Percentiles rank a stretch among this genome's conserved stretches.
Evolutionary conservation across 2,329 filamentous ascomycete genomes (phyloP).

Genomic region (Amylocarpus encephaloides): DNA sequence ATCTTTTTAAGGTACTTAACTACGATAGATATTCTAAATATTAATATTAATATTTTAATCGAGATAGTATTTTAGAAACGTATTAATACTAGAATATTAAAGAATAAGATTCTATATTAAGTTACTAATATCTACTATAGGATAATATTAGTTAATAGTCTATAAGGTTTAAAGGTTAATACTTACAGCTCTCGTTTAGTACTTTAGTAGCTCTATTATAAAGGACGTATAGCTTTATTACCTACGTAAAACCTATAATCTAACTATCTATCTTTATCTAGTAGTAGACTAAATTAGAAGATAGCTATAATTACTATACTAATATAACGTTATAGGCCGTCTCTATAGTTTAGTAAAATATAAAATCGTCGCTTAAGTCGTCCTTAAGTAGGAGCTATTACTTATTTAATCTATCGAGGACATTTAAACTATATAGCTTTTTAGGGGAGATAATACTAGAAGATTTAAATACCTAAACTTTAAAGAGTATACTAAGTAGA

Average conservation of each 20-base stretch:
- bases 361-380: conserved; percentile 7
- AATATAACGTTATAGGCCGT: conserved; percentile 26
- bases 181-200: conserved; percentile 14
- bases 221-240: too few species aligned
- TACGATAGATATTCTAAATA: conserved; percentile 16
- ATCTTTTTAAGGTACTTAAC: conserved; percentile 17
- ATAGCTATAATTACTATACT: conserved; percentile 23
- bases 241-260: too few species aligned
- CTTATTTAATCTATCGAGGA: too few species aligned
- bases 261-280: conserved; percentile 20
- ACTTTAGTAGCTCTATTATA: too few species aligned
- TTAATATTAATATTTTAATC: conserved; percentile 5
- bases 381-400: too few species aligned
- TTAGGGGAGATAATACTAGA: too few species aligned
- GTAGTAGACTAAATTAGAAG: conserved; percentile 21
- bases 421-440: too few species aligned
- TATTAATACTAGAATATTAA: conserved; percentile 11
- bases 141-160: background rate
- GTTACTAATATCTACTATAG: conserved; percentile 13
- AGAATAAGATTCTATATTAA: conserved; percentile 18
- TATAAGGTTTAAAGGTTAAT: conserved; percentile 2
- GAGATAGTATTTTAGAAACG: conserved; percentile 20
- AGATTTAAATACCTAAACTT: too few species aligned
- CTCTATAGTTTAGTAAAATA: conserved; percentile 29
- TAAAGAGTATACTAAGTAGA: too few species aligned